Conservation (phyloP, 371 early-diverging fungal genomes). For the Rhizomucor miehei region DNA sequence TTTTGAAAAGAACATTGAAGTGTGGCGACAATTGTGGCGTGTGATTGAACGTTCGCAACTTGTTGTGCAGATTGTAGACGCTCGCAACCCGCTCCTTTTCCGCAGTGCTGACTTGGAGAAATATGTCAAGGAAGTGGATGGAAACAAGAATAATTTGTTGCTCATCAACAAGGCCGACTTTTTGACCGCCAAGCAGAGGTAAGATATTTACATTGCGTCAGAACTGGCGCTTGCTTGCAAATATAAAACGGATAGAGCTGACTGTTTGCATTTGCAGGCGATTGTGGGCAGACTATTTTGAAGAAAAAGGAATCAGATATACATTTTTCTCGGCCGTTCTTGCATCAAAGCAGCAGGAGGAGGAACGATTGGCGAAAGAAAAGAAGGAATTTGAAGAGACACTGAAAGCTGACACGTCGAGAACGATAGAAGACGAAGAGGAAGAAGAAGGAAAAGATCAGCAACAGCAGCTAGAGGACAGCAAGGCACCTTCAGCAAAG, state of each 20-base stretch:
- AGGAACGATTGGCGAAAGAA: slow-evolving; percentile 40
- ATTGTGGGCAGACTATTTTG: slow-evolving; percentile 91
- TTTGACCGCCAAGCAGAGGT: slow-evolving; percentile 63
- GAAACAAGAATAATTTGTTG: slow-evolving; percentile 78
- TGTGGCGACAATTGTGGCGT: slow-evolving; percentile 99
- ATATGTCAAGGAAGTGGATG: slow-evolving; percentile 89
- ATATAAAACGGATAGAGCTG: neutral
- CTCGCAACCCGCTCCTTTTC: slow-evolving; percentile 96
- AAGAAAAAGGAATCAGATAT: slow-evolving; percentile 72
- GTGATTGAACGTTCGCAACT: slow-evolving; percentile 97
- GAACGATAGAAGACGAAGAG: slow-evolving; percentile 12
- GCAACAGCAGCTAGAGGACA: slow-evolving; percentile 9
- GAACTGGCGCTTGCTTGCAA: neutral
- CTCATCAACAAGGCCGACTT: slow-evolving; percentile 99
- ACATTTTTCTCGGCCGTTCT: slow-evolving; percentile 89
- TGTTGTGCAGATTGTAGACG: slow-evolving; percentile 99
- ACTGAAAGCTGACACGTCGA: slow-evolving; percentile 15
- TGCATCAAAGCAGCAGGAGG: slow-evolving; percentile 54
- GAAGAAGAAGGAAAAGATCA: slow-evolving; percentile 1
- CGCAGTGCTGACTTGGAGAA: slow-evolving; percentile 89
- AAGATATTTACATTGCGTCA: neutral
- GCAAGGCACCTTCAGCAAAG: slow-evolving; percentile 19
- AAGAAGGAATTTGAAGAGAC: slow-evolving; percentile 36
- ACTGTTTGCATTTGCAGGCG: slow-evolving; percentile 23
- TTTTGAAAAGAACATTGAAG: slow-evolving; percentile 98